Conservation (phyloP, 164 flowering plant species). For the Taxillus chinensis region DNA sequence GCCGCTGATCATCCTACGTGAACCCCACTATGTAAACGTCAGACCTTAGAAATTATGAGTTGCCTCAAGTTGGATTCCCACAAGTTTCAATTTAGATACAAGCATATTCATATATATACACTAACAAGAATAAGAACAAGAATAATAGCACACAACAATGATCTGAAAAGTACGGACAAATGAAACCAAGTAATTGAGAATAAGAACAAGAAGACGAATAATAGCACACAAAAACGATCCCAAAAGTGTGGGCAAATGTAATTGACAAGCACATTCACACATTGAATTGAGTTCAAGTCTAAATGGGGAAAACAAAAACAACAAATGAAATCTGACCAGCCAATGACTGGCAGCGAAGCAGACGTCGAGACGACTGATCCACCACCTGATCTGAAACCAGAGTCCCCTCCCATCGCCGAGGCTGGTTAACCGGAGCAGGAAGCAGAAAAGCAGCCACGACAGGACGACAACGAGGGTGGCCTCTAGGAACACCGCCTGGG, state of each 20-base stretch:
- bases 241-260: no score
- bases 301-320: not conserved
- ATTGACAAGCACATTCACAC: not conserved
- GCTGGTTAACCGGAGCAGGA: constrained; percentile 38
- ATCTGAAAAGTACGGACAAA: no score
- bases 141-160: no score
- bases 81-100: no score
- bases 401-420: constrained; percentile 42
- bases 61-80: no score
- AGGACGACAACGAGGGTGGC: constrained; percentile 51
- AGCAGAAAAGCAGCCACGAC: constrained; percentile 62
- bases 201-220: no score
- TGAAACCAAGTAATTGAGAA: no score
- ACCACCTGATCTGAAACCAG: constrained; percentile 75
- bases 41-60: not conserved
- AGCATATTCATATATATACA: no score
- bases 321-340: constrained; percentile 45
- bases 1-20: constrained; percentile 69
- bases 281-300: not conserved
- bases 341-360: constrained; percentile 83
- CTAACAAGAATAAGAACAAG: no score
- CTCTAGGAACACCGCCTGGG: constrained; percentile 58
- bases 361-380: constrained; percentile 83
- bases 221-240: no score
- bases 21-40: not conserved